Base-by-base conservation (phyloP, 2,329 filamentous ascomycete species). In the Scolecobasidium constrictum region DNA sequence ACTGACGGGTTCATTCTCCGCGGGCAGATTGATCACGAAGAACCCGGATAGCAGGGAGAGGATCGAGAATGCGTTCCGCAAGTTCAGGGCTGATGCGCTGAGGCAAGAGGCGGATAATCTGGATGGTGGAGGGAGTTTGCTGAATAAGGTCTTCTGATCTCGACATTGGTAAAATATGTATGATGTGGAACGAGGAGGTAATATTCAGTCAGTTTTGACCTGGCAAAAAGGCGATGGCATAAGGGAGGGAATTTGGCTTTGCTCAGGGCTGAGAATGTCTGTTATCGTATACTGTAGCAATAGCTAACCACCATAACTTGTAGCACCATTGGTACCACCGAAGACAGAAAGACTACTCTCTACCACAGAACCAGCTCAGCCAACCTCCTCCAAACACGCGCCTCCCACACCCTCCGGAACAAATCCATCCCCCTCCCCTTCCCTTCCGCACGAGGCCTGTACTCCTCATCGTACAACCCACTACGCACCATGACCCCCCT, bases 1-100 rank as follows among this genome's bases (percentile, higher is more conserved):
- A 37, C 48, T 81, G 45, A 69, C 68, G 0, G 78, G 80, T 1
- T 69, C 68, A 1, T 66, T 67, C 37, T 66, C 69, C 4, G 77
- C 75, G 3, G 65, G 69, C 22, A 63, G 71, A 28, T 62, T 62
- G 1, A 72, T 83, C 42, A 65, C 62, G 1, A 57, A 56, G 19
- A 73, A 83, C 50, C 67, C 73, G 0, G 73, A 72, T 43, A 65
- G 67, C 13, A 66, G 64, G 48, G 60, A 65, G 50, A 64, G 78
- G 48, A 76, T 83, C 43, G 75, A 82, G 59, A 69, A 59, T 40
- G 80, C 79, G 0, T 83, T 80, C 47, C 66, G 72, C 49, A 68
- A 65, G 44, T 82, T 81, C 56, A 70, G 70, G 45, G 75, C 74
- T 0, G 79, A 83, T 60, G 68, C 73, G n/a, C 54, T 83, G 52